These are phyloP conservation scores for Sporothrix mexicana DNA, from an alignment of 2,329 filamentous ascomycete genomes.

Conservation along the genomic window DNA sequence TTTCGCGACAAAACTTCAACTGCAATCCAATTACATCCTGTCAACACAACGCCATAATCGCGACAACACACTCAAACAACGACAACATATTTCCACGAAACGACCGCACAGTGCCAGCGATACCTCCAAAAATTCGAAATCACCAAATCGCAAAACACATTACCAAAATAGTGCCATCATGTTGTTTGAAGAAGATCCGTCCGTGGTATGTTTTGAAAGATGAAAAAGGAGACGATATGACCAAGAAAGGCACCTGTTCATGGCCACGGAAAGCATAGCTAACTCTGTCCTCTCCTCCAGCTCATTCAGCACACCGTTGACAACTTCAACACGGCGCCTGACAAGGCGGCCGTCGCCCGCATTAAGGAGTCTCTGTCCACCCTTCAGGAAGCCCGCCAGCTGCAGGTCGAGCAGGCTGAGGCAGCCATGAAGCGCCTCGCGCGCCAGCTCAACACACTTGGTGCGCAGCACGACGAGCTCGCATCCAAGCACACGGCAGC, in stretches of 20 bases:
- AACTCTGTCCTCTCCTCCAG: conserved; percentile 50
- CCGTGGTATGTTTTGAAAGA: conserved; percentile 64
- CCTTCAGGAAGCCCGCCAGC: conserved; percentile 81
- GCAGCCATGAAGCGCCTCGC: conserved; percentile 71
- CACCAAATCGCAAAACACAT: not conserved
- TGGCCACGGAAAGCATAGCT: not conserved
- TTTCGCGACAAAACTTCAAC: conserved; percentile 15
- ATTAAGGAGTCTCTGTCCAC: conserved; percentile 83
- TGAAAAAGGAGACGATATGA: not conserved
- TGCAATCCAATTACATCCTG: not conserved
- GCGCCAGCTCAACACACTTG: conserved; percentile 75
- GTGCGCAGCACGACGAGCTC: conserved; percentile 78
- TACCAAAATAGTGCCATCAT: conserved; percentile 60
- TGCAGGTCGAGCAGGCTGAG: conserved; percentile 75
- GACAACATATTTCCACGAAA: too few relatives aligned
- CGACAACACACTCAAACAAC: not conserved
- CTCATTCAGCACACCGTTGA: conserved; percentile 89
- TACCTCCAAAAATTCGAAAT: not conserved
- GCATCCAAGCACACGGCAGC: conserved; percentile 75
- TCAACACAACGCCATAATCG: conserved; percentile 7
- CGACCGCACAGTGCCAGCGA: not conserved
- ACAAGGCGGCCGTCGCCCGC: conserved; percentile 82
- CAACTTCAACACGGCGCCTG: conserved; percentile 93
- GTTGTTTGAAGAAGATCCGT: conserved; percentile 93
- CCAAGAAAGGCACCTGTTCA: too few relatives aligned